A percentile compares a stretch with the other conserved stretches of the same genome.
These are phyloP conservation scores for Puccinia triticina DNA, from an alignment of 1,284 basidiomycete species.

Conservation along the genomic window DNA sequence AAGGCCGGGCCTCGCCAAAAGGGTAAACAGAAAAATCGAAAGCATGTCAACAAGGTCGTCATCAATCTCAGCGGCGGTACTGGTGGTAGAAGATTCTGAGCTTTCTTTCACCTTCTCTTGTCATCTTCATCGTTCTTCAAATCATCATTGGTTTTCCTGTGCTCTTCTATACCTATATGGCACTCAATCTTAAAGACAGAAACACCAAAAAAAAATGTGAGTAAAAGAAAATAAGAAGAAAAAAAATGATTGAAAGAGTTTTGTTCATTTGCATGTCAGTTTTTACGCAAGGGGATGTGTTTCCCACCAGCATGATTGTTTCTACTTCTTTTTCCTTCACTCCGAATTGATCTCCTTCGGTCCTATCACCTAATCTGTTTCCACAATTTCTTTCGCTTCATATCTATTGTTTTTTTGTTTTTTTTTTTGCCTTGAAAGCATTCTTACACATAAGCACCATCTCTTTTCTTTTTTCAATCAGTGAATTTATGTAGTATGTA, in stretches of 20 bases:
- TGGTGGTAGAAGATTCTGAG: slow-evolving; percentile 28
- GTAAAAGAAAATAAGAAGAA: not conserved
- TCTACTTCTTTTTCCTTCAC: not conserved
- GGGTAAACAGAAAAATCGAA: slow-evolving; percentile 34
- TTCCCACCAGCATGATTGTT: not conserved
- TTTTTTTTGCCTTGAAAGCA: not conserved
- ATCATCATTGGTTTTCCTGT: too few species aligned
- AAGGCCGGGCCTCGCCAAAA: slow-evolving; percentile 21
- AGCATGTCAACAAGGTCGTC: slow-evolving; percentile 36
- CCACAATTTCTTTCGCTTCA: not conserved
- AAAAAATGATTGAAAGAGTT: not conserved
- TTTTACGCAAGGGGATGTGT: not conserved
- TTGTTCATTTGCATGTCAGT: not conserved
- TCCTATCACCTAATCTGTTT: not conserved
- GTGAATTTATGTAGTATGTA: not conserved
- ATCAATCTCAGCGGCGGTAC: slow-evolving; percentile 35
- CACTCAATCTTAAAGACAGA: not conserved
- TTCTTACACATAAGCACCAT: too few species aligned
- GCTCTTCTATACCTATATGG: not conserved
- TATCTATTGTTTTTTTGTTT: not conserved
- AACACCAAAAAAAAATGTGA: not conserved
- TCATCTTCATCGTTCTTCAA: not conserved
- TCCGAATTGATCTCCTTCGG: not conserved
- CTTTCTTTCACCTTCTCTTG: not conserved
- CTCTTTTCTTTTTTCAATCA: not conserved